Base-by-base conservation (phyloP, 768 basidiomycete species). In the Cystofilobasidium macerans region DNA sequence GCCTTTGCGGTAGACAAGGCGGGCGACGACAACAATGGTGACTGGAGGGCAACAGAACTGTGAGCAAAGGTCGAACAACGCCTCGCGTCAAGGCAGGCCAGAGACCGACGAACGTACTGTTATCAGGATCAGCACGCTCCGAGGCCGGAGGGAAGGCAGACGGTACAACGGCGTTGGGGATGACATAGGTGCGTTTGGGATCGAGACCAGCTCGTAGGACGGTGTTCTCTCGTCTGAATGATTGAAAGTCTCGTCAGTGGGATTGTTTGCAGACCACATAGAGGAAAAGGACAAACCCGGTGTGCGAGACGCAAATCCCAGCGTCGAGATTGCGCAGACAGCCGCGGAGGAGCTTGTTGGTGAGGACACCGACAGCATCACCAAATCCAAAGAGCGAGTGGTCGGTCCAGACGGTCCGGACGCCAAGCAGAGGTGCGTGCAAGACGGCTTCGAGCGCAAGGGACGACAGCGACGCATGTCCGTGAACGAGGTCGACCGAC, bases 381-480 rank as follows among this genome's bases (percentile, higher is more conserved):
- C 89, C 93, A 72, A 99, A 92, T 1, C 92, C 94, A 71, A 98
- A 98, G 32, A 99, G 76, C 72, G 88, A 91, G 71, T 99, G 94
- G 75, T 99, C 95, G 0, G 95, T 98, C 75, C 98, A 94, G 13
- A 97, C 88, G 0, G 90, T 91, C 45, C 87, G 84, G 16, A 97
- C 80, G 1, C 63, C 65, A 53, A 98, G 81, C 24, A 89, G 78
- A 70, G 91, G 87, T 0, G 91, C 83, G 69, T 97, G 92, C 22
- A 97, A 77, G 63, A 99, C 86, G 26, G 83, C 92, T 77, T 99
- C 95, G 71, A 95, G 90, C 0, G 86, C 94, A 33, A 98, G 81
- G 1, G 89, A 83, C 2, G 89, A 92, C 3, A 99, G 82, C 63
- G 86, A 85, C 0, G 90, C 95, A 69, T 99, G 95, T 0, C 87